phyloP scores from a whole-genome alignment of 1,139 yeast species.

The Blastobotrys capitulatus region DNA sequence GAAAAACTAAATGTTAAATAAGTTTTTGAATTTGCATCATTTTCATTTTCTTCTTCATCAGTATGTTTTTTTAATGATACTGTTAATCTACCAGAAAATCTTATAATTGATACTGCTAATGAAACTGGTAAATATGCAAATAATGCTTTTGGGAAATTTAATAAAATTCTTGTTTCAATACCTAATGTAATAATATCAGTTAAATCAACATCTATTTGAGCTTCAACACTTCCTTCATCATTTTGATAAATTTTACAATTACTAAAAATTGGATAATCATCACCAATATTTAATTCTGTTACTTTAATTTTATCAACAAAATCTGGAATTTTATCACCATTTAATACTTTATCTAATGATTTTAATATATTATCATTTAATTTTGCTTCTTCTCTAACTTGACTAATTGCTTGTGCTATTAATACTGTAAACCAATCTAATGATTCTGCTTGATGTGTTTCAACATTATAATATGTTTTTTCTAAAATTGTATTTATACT shows the following conservation, averaged over 20 bases:
- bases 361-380: constrained; percentile 78
- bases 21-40: too few relatives aligned
- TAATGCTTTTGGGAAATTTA: constrained; percentile 80
- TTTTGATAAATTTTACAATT: constrained; percentile 70
- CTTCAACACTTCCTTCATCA: constrained; percentile 50
- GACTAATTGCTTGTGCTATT: constrained; percentile 85
- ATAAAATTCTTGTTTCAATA: constrained; percentile 70
- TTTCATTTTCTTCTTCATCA: constrained; percentile 8
- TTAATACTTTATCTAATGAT: constrained; percentile 54
- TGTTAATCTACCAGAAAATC: constrained; percentile 89
- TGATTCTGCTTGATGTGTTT: constrained; percentile 81
- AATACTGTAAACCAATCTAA: constrained; percentile 96
- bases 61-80: constrained; percentile 52
- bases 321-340: constrained; percentile 59
- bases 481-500: constrained; percentile 54
- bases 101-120: constrained; percentile 76
- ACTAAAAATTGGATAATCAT: constrained; percentile 91
- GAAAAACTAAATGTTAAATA: constrained; percentile 84
- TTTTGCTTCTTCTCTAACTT: constrained; percentile 80
- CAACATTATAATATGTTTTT: constrained; percentile 88
- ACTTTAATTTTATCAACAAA: constrained; percentile 73
- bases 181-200: constrained; percentile 89
- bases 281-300: constrained; percentile 88
- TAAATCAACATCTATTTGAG: constrained; percentile 88
- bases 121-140: constrained; percentile 79